A percentile compares a stretch with the other conserved stretches of the same genome.
Evolutionary conservation across 306 rosid genomes (phyloP).

Genomic region (Pterocarpus santalinus): DNA sequence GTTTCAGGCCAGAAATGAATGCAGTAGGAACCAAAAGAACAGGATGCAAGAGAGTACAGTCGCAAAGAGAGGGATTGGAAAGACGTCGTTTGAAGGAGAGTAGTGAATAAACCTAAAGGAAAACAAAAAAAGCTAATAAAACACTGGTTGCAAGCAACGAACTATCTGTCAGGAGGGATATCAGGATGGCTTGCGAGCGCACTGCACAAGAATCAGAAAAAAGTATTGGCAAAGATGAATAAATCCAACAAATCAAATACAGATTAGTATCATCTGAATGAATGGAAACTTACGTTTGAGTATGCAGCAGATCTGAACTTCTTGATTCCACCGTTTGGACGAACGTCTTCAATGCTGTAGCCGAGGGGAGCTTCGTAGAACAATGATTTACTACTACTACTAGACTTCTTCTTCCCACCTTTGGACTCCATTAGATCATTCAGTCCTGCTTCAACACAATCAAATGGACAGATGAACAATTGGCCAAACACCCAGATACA

Average conservation of each 20-base stretch:
- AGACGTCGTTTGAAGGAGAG: constrained; percentile 61
- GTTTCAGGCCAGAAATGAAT: constrained; percentile 23
- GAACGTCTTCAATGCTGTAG: constrained; percentile 87
- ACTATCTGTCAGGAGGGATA: constrained; percentile 24
- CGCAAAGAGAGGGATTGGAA: constrained; percentile 58
- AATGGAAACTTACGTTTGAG: constrained; percentile 70
- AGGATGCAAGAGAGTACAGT: constrained; percentile 41
- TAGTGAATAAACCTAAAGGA: constrained; percentile 40
- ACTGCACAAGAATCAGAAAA: constrained; percentile 59
- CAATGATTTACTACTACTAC: constrained; percentile 67
- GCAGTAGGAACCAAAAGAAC: constrained; percentile 5
- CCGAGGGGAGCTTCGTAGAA: constrained; percentile 93
- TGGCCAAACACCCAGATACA: not conserved
- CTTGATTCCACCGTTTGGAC: constrained; percentile 88
- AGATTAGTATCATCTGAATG: not conserved
- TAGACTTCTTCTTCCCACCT: constrained; percentile 85
- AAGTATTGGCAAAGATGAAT: not conserved
- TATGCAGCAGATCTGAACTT: constrained; percentile 92
- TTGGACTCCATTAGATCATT: constrained; percentile 83
- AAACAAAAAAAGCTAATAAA: constrained; percentile 31
- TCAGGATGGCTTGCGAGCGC: constrained; percentile 94
- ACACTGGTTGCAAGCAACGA: constrained; percentile 33
- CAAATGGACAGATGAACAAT: not conserved
- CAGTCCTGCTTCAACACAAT: constrained; percentile 50
- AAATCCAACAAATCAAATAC: not conserved